phyloP scores from a whole-genome alignment of 306 rosid species.

The Carpinus viminea region DNA sequence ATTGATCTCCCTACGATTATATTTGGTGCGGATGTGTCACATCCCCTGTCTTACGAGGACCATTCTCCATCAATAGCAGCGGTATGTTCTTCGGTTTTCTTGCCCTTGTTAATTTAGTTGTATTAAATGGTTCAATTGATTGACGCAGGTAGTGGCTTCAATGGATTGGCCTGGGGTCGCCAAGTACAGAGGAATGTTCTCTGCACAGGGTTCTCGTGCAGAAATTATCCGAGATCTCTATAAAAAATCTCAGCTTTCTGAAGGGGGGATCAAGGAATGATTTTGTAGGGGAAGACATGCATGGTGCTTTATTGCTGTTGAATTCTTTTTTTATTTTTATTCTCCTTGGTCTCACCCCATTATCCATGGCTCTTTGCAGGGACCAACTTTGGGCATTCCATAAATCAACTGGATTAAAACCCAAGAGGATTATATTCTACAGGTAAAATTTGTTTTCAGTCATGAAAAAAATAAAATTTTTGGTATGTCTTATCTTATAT shows the following conservation, averaged over 20 bases:
- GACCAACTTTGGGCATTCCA: conserved; percentile 52
- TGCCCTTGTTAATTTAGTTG: not conserved
- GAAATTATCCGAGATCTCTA: conserved; percentile 79
- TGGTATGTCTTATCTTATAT: not conserved
- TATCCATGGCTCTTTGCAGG: conserved; percentile 32
- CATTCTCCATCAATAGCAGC: conserved; percentile 81
- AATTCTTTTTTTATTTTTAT: not conserved
- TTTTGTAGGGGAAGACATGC: conserved; percentile 42
- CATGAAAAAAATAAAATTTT: not conserved
- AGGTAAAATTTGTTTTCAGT: conserved; percentile 42
- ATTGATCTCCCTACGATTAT: conserved; percentile 66
- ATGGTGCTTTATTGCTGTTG: not conserved
- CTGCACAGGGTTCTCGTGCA: conserved; percentile 57
- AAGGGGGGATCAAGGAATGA: conserved; percentile 66
- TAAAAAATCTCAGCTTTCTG: conserved; percentile 19
- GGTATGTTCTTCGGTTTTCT: conserved; percentile 32
- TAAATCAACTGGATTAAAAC: conserved; percentile 33
- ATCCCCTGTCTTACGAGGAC: conserved; percentile 77
- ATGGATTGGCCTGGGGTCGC: conserved; percentile 87
- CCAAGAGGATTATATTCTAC: conserved; percentile 69
- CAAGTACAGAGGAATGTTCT: conserved; percentile 59
- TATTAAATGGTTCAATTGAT: not conserved
- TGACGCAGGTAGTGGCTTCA: conserved; percentile 79
- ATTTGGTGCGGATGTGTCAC: conserved; percentile 81
- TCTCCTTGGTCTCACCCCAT: not conserved